phyloP scores from a whole-genome alignment of 164 flowering plant species.

The Tetrastigma voinierianum region DNA sequence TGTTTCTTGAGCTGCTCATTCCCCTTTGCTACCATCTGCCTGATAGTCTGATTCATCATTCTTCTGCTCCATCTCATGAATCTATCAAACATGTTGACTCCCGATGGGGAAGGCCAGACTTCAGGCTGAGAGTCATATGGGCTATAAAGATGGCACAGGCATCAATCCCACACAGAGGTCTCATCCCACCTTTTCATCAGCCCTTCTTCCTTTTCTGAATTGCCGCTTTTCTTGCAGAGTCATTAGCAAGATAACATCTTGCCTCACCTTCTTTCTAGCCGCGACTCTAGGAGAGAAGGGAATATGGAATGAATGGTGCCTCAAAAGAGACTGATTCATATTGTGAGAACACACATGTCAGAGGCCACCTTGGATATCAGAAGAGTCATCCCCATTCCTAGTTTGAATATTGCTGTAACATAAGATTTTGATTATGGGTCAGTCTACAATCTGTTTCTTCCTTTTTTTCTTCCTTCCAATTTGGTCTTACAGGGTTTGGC shows the following conservation, averaged over 20 bases:
- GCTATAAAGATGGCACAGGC: constrained; percentile 54
- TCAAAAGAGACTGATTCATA: too few species aligned
- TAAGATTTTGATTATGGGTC: too few species aligned
- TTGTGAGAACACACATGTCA: too few species aligned
- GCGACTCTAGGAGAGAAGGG: constrained; percentile 9
- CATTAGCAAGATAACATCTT: constrained; percentile 52
- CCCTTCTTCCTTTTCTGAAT: constrained; percentile 65
- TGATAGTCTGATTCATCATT: constrained; percentile 66
- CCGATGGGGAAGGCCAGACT: constrained; percentile 51
- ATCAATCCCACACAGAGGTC: constrained; percentile 56
- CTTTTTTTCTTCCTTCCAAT: too few species aligned
- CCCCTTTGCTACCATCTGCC: constrained; percentile 43
- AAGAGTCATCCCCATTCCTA: too few species aligned
- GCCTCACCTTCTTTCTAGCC: constrained; percentile 71
- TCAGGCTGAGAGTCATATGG: constrained; percentile 50
- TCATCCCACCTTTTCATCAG: constrained; percentile 66
- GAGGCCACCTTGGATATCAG: too few species aligned
- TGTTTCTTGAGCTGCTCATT: constrained; percentile 47
- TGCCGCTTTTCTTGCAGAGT: constrained; percentile 56
- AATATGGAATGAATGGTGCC: background rate
- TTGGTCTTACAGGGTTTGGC: too few species aligned
- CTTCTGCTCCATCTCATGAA: constrained; percentile 74
- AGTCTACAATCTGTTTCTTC: too few species aligned
- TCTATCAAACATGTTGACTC: constrained; percentile 35
- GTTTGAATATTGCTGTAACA: too few species aligned